Conservation (phyloP, 2,329 filamentous ascomycete genomes). For the Xylaria sp. region DNA sequence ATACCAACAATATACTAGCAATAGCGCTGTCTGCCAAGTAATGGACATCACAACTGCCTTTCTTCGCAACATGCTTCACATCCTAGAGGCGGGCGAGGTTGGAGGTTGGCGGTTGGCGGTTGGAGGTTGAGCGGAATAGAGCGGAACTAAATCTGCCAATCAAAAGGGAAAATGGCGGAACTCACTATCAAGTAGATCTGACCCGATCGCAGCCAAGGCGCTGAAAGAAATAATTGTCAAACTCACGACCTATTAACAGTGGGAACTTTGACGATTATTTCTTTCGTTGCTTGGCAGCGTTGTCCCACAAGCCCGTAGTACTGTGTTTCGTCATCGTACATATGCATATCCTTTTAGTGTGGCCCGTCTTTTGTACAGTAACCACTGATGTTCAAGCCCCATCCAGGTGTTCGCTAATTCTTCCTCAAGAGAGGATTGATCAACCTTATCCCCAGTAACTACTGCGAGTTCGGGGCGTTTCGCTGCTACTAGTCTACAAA, state of each 20-base stretch:
- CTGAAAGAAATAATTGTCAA: too few species aligned
- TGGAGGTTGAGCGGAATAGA: not conserved
- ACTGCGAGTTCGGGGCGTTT: not conserved
- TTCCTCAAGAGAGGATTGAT: constrained; percentile 23
- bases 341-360: constrained; percentile 2
- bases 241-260: too few species aligned
- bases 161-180: too few species aligned
- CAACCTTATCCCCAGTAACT: not conserved
- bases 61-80: not conserved
- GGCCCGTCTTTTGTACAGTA: not conserved
- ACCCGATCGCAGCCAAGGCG: constrained; percentile 9
- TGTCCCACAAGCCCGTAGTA: constrained; percentile 13
- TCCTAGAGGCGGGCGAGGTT: not conserved
- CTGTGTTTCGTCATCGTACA: constrained; percentile 26
- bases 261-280: too few species aligned
- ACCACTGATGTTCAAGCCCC: constrained; percentile 1
- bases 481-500: not conserved
- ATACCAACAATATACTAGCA: not conserved
- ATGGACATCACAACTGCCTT: not conserved
- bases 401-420: constrained; percentile 8
- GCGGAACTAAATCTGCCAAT: constrained; percentile 3
- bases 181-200: not conserved
- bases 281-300: not conserved
- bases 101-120: not conserved
- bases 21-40: not conserved